Percentiles rank a stretch among this genome's conserved stretches.
Evolutionary conservation across 2,329 filamentous ascomycete species (phyloP).

Genomic region (Colletotrichum sp.): DNA sequence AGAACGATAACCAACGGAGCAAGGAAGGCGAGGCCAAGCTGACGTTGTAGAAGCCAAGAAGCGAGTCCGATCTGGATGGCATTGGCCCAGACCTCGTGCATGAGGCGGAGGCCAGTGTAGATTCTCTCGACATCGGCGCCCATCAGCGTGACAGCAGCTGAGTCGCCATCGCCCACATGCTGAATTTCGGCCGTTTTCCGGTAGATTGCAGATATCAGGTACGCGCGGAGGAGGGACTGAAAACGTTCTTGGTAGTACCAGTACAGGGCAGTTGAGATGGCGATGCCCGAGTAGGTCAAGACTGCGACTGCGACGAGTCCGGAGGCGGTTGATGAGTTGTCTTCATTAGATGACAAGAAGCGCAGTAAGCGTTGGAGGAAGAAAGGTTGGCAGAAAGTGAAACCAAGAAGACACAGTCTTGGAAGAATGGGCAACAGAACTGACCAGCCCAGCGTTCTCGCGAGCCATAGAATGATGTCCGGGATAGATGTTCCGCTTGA

Average conservation of each 20-base stretch:
- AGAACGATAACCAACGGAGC: conserved; percentile 51
- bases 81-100: conserved; percentile 49
- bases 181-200: conserved; percentile 31
- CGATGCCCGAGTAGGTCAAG: conserved; percentile 44
- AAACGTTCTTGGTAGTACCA: conserved; percentile 40
- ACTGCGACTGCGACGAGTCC: conserved; percentile 46
- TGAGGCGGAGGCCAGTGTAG: conserved; percentile 30
- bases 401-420: not conserved
- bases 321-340: conserved; percentile 19
- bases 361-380: not conserved
- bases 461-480: not conserved
- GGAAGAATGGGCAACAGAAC: not conserved
- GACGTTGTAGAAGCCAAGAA: conserved; percentile 48
- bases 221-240: conserved; percentile 34
- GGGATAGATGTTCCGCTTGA: not conserved
- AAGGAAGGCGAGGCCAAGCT: conserved; percentile 52
- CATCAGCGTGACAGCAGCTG: conserved; percentile 51
- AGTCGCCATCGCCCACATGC: conserved; percentile 28
- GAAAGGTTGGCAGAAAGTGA: not conserved
- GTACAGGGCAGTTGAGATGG: conserved; percentile 43
- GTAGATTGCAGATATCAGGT: conserved; percentile 37
- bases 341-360: not conserved
- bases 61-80: conserved; percentile 46
- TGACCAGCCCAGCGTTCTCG: not conserved
- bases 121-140: conserved; percentile 51